These are phyloP conservation scores for Millerozyma acaciae DNA, from an alignment of 805 yeast species.

Conservation along the genomic window DNA sequence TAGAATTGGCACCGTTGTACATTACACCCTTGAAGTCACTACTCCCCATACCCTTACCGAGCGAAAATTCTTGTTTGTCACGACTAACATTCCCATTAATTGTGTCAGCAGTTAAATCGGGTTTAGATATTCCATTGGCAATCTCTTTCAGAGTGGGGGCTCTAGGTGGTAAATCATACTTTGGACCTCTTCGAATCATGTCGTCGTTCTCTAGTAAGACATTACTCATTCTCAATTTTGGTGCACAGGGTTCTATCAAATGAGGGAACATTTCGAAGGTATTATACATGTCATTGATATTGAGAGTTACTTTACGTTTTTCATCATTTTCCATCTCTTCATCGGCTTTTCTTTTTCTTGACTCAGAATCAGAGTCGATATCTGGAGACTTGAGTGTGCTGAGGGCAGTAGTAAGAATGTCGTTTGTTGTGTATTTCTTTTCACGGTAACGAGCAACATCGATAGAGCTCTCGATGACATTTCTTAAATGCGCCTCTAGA, in stretches of 20 bases:
- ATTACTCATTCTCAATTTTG: slow-evolving; percentile 47
- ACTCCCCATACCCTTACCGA: background rate
- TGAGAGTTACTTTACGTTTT: slow-evolving; percentile 31
- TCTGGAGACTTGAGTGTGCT: background rate
- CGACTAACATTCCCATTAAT: background rate
- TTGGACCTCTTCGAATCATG: slow-evolving; percentile 25
- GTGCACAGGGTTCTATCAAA: slow-evolving; percentile 64
- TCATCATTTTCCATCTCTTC: slow-evolving; percentile 11
- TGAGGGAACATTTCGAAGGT: slow-evolving; percentile 64
- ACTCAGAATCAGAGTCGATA: slow-evolving; percentile 1
- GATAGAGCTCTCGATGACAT: slow-evolving; percentile 67
- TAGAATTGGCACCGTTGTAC: background rate
- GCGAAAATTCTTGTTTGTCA: background rate
- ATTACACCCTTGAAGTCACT: too few relatives aligned
- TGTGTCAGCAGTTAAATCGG: slow-evolving; percentile 3
- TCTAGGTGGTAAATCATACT: slow-evolving; percentile 29
- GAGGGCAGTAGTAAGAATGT: slow-evolving; percentile 21
- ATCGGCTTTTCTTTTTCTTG: slow-evolving; percentile 18
- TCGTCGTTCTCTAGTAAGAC: slow-evolving; percentile 58
- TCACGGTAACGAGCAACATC: slow-evolving; percentile 66
- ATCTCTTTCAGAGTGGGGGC: slow-evolving; percentile 8
- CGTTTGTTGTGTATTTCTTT: slow-evolving; percentile 39
- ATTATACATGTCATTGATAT: slow-evolving; percentile 65
- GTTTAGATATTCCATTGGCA: slow-evolving; percentile 1
- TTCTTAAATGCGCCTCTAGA: slow-evolving; percentile 73